Conservation (phyloP, 768 basidiomycete species). For the Cystoderma amianthinum region DNA sequence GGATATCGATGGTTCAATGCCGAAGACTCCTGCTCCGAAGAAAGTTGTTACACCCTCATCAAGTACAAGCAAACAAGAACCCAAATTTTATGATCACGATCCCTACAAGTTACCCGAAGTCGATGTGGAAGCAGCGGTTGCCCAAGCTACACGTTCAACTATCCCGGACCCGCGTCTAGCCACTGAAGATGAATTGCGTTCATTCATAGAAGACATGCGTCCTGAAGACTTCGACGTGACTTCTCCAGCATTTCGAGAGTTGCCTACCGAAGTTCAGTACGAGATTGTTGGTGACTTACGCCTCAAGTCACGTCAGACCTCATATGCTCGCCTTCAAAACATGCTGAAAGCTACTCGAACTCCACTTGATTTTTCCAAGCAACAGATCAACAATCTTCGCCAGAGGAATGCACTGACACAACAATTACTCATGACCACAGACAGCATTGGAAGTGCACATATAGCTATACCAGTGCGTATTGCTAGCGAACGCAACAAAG, state of each 20-base stretch:
- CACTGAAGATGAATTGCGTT: constrained; percentile 89
- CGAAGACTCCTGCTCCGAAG: constrained; percentile 44
- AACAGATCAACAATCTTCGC: constrained; percentile 87
- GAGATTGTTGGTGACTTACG: constrained; percentile 97
- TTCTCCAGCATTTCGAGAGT: constrained; percentile 82
- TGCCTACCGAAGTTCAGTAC: constrained; percentile 96
- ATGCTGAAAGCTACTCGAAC: constrained; percentile 80
- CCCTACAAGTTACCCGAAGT: constrained; percentile 91
- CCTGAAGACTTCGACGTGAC: constrained; percentile 93
- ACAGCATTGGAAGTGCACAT: constrained; percentile 85
- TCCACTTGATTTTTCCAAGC: constrained; percentile 91
- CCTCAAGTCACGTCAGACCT: constrained; percentile 90
- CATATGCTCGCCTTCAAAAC: constrained; percentile 82
- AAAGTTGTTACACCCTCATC: constrained; percentile 29
- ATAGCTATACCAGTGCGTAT: constrained; percentile 90
- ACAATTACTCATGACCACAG: constrained; percentile 86
- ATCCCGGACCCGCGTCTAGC: constrained; percentile 89
- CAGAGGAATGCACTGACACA: constrained; percentile 91
- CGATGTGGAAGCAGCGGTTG: constrained; percentile 56
- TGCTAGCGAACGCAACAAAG: constrained; percentile 89
- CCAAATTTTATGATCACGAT: constrained; percentile 71
- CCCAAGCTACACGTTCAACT: constrained; percentile 50
- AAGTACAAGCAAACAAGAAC: constrained; percentile 47
- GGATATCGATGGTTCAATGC: constrained; percentile 56
- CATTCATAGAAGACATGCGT: constrained; percentile 93